Percentiles rank a stretch among this genome's conserved stretches.
These are phyloP conservation scores for Oryza punctata DNA, from an alignment of 176 grass and related monocot species.

Conservation along the genomic window DNA sequence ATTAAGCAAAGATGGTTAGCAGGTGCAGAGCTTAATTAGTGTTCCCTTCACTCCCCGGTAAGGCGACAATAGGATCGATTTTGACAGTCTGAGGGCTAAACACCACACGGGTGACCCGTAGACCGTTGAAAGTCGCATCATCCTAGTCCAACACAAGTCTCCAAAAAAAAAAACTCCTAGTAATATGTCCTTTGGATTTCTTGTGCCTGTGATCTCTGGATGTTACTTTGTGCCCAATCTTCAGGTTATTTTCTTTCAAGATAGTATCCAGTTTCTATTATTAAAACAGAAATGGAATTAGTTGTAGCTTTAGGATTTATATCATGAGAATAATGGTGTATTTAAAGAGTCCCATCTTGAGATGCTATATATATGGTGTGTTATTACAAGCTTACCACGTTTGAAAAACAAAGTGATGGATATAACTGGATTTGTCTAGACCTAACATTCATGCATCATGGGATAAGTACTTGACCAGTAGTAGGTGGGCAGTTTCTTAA, in stretches of 20 bases:
- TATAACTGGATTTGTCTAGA: too few relatives aligned
- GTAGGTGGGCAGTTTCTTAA: background rate
- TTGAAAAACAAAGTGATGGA: background rate
- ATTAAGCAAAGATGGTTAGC: background rate
- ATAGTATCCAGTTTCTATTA: background rate
- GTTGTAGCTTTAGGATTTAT: background rate
- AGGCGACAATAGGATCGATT: background rate
- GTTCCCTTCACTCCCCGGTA: background rate
- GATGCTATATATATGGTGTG: background rate
- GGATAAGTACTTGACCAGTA: too few relatives aligned
- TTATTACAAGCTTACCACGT: background rate
- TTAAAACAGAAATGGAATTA: background rate
- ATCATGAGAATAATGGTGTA: background rate
- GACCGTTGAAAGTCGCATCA: slow-evolving; percentile 1
- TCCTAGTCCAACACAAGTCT: background rate
- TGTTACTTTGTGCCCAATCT: background rate
- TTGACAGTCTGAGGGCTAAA: background rate
- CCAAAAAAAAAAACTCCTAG: too few relatives aligned
- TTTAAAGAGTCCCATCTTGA: background rate
- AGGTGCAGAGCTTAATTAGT: background rate
- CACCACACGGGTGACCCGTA: background rate
- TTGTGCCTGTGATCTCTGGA: background rate
- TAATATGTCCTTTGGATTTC: background rate
- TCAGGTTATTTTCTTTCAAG: background rate
- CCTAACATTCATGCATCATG: too few relatives aligned